Conservation (phyloP, 768 basidiomycete species). For the Lactarius evosmus region DNA sequence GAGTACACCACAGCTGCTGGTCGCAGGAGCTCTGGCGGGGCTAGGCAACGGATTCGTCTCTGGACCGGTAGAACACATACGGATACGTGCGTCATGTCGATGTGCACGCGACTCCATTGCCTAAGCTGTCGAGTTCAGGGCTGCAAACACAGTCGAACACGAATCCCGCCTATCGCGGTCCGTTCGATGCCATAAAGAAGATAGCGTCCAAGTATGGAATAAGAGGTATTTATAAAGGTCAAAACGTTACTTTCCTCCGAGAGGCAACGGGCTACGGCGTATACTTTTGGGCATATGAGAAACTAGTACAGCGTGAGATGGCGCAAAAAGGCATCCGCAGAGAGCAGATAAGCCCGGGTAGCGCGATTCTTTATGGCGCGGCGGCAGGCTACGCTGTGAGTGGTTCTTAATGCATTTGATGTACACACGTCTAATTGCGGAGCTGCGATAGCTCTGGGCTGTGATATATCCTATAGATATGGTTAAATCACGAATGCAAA, state of each 20-base stretch:
- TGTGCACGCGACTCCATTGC: conserved; percentile 8
- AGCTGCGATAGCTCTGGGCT: conserved; percentile 65
- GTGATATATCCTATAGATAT: conserved; percentile 95
- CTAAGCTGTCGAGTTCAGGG: conserved; percentile 44
- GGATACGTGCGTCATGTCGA: conserved; percentile 67
- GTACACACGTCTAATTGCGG: conserved; percentile 21
- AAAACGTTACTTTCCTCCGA: conserved; percentile 80
- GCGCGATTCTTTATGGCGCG: conserved; percentile 84
- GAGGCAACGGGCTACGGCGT: conserved; percentile 80
- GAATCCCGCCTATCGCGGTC: conserved; percentile 76
- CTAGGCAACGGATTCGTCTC: conserved; percentile 90
- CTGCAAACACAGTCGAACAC: conserved; percentile 85
- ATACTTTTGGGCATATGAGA: conserved; percentile 93
- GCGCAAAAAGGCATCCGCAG: conserved; percentile 63
- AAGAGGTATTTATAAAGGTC: conserved; percentile 88
- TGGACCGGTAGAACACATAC: conserved; percentile 95
- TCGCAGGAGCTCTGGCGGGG: conserved; percentile 81
- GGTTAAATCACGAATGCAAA: conserved; percentile 95
- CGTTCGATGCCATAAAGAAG: conserved; percentile 84
- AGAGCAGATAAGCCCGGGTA: conserved; percentile 73
- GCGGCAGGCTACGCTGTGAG: conserved; percentile 84
- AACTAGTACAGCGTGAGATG: conserved; percentile 85
- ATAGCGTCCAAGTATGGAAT: conserved; percentile 75
- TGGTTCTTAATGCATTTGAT: conserved; percentile 15
- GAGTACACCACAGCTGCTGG: conserved; percentile 60